Conservation (phyloP, 371 early-diverging fungal genomes). For the Actinomucor elegans region DNA sequence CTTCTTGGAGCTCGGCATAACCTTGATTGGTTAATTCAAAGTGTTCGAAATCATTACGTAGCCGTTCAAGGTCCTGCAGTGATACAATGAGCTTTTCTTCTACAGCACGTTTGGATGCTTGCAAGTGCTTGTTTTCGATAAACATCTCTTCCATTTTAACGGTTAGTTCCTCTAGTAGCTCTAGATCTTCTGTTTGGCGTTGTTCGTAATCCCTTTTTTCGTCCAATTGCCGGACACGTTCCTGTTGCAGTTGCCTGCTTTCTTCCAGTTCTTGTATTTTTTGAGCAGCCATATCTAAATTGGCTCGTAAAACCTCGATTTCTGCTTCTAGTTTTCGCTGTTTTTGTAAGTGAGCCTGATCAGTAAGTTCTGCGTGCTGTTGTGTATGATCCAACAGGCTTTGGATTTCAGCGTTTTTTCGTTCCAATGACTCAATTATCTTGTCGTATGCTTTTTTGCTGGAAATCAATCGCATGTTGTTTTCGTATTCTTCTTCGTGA, state of each 20-base stretch:
- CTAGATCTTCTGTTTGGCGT: constrained; percentile 21
- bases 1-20: constrained; percentile 25
- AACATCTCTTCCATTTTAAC: constrained; percentile 38
- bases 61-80: constrained; percentile 19
- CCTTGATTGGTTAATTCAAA: constrained; percentile 24
- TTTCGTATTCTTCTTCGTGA: constrained; percentile 14
- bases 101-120: constrained; percentile 25
- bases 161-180: constrained; percentile 25
- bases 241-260: background rate
- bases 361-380: constrained; percentile 14
- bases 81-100: constrained; percentile 26
- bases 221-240: constrained; percentile 11
- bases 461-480: constrained; percentile 28
- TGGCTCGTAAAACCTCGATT: constrained; percentile 24
- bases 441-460: constrained; percentile 33
- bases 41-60: constrained; percentile 28
- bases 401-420: constrained; percentile 42
- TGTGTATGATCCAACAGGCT: constrained; percentile 31
- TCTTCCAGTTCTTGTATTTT: constrained; percentile 34
- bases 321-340: constrained; percentile 38
- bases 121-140: constrained; percentile 39
- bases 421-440: constrained; percentile 38
- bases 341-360: constrained; percentile 20
- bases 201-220: constrained; percentile 16
- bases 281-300: constrained; percentile 25